These are phyloP conservation scores for Phytopythium helicoides DNA, from an alignment of 352 stramenopile genomes.

Conservation along the genomic window DNA sequence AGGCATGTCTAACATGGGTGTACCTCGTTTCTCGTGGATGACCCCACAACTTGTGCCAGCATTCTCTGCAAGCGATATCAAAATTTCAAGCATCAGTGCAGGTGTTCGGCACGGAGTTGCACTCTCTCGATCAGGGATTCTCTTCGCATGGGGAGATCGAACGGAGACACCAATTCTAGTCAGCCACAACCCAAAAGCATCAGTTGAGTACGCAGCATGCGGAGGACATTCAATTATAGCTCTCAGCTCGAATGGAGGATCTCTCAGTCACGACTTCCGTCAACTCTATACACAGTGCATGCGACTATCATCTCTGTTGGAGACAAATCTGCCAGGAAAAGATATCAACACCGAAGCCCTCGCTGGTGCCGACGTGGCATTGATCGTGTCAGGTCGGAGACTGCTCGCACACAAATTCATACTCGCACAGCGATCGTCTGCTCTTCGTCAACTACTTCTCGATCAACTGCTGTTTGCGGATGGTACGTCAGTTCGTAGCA, in stretches of 20 bases:
- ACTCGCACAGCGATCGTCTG: slow-evolving; percentile 48
- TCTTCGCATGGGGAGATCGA: slow-evolving; percentile 89
- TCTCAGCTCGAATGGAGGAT: slow-evolving; percentile 44
- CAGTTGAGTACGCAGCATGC: slow-evolving; percentile 45
- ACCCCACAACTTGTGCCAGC: slow-evolving; percentile 37
- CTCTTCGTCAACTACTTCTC: slow-evolving; percentile 54
- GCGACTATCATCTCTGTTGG: background rate
- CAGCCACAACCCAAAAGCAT: slow-evolving; percentile 6
- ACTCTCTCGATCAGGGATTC: slow-evolving; percentile 81
- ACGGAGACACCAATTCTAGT: slow-evolving; percentile 12
- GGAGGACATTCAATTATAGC: slow-evolving; percentile 42
- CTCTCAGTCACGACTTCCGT: slow-evolving; percentile 33
- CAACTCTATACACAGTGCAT: slow-evolving; percentile 29
- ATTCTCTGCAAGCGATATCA: slow-evolving; percentile 28
- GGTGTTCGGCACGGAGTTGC: slow-evolving; percentile 86
- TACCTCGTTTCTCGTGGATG: slow-evolving; percentile 42
- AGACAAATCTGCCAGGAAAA: background rate
- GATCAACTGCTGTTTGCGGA: slow-evolving; percentile 19
- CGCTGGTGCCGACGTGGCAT: slow-evolving; percentile 28
- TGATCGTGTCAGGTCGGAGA: slow-evolving; percentile 42
- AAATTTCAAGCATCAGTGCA: slow-evolving; percentile 67
- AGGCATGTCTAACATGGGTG: background rate
- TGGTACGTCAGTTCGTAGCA: background rate
- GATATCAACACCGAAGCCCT: slow-evolving; percentile 1
- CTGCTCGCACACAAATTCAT: slow-evolving; percentile 56